phyloP scores from a whole-genome alignment of 2,329 filamentous ascomycete genomes.

The Helicocarpus griseus region DNA sequence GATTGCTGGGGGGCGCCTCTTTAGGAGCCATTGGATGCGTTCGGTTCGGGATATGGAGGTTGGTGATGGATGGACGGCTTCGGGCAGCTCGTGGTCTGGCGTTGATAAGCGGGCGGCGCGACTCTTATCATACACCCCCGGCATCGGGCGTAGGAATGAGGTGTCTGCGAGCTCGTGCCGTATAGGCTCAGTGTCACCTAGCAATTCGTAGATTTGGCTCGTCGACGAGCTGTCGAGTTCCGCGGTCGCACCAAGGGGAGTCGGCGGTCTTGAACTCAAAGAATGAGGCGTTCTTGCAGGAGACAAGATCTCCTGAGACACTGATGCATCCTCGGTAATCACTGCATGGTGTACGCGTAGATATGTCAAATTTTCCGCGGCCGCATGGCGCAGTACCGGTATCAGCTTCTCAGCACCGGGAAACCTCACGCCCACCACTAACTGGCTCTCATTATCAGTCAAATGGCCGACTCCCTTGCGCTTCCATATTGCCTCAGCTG shows the following conservation, averaged over 20 bases:
- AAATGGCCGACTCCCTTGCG: not conserved
- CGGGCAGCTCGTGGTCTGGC: conserved; percentile 2
- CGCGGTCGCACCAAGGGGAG: conserved; percentile 6
- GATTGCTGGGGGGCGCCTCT: conserved; percentile 32
- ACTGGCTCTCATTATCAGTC: not conserved
- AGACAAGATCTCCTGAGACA: conserved; percentile 21
- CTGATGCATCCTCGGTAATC: conserved; percentile 38
- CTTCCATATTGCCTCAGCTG: conserved; percentile 7
- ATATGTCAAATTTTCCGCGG: conserved; percentile 41
- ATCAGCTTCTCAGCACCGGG: conserved; percentile 47
- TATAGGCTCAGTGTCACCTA: conserved; percentile 16
- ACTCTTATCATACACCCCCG: not conserved
- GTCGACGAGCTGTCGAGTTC: conserved; percentile 21
- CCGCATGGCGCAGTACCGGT: conserved; percentile 39
- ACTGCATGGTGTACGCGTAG: conserved; percentile 47
- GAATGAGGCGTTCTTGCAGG: conserved; percentile 10
- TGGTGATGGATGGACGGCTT: conserved; percentile 2
- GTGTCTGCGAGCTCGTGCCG: conserved; percentile 34
- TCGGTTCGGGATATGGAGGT: conserved; percentile 18
- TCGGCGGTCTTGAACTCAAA: conserved; percentile 18
- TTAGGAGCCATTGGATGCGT: conserved; percentile 29
- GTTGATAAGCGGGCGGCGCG: not conserved
- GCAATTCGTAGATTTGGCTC: conserved; percentile 27
- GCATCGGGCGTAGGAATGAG: conserved; percentile 3
- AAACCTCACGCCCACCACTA: conserved; percentile 17